Evolutionary conservation across 1,139 yeast genomes (phyloP).

Genomic region (Groenewaldozyma auringiensis): DNA sequence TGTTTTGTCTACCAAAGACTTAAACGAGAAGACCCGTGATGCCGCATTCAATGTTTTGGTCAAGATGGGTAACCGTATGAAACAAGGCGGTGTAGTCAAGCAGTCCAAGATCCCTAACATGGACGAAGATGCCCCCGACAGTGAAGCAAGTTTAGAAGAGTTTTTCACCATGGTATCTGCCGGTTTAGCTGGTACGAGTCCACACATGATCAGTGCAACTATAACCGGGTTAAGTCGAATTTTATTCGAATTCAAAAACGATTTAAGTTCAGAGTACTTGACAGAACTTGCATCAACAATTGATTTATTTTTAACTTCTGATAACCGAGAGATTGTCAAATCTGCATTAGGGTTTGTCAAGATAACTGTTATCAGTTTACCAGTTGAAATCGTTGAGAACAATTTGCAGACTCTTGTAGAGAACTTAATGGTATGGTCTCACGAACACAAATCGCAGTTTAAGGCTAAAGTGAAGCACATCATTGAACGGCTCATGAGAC

Average conservation of each 20-base stretch:
- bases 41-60: conserved; percentile 69
- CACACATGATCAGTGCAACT: conserved; percentile 95
- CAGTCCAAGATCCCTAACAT: conserved; percentile 65
- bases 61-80: conserved; percentile 74
- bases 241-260: conserved; percentile 73
- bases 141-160: conserved; percentile 67
- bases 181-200: conserved; percentile 88
- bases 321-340: conserved; percentile 87
- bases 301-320: conserved; percentile 82
- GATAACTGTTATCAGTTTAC: conserved; percentile 78
- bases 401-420: conserved; percentile 59
- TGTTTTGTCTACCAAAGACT: conserved; percentile 86
- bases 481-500: conserved; percentile 80
- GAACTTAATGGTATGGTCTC: conserved; percentile 84
- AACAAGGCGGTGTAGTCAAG: conserved; percentile 56
- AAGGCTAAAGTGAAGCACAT: conserved; percentile 88
- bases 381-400: conserved; percentile 65
- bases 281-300: conserved; percentile 80
- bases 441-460: conserved; percentile 92
- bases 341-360: conserved; percentile 92
- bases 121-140: conserved; percentile 45
- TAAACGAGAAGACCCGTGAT: conserved; percentile 84
- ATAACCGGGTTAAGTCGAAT: conserved; percentile 84
- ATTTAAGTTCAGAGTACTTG: conserved; percentile 48
- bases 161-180: conserved; percentile 92